phyloP scores from a whole-genome alignment of 2,329 filamentous ascomycete species.

The Colletotrichum lentis region DNA sequence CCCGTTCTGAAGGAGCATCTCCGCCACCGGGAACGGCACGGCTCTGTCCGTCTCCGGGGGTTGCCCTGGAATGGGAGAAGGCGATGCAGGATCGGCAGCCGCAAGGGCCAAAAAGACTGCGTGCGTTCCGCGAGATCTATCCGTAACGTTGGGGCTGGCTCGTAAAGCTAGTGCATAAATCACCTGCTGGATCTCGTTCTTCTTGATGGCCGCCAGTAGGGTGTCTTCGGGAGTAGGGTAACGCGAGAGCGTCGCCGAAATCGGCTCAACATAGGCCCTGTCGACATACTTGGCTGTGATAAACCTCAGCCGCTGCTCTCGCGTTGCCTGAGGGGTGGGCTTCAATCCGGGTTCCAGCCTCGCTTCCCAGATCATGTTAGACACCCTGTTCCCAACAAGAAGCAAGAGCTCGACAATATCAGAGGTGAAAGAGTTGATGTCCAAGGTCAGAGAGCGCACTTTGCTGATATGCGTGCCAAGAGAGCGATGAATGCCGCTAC shows the following conservation, averaged over 20 bases:
- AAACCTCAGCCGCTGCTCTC: conserved; percentile 91
- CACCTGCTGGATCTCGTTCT: conserved; percentile 92
- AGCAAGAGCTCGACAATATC: conserved; percentile 96
- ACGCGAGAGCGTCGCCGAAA: conserved; percentile 76
- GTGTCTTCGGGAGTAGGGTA: conserved; percentile 86
- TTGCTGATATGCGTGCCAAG: conserved; percentile 98
- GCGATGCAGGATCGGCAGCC: conserved; percentile 88
- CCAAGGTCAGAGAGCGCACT: conserved; percentile 90
- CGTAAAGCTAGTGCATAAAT: conserved; percentile 87
- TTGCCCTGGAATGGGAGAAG: conserved; percentile 58
- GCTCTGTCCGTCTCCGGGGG: conserved; percentile 58
- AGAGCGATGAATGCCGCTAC: conserved; percentile 95
- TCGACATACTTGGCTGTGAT: conserved; percentile 97
- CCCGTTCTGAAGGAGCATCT: conserved; percentile 91
- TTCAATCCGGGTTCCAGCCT: conserved; percentile 78
- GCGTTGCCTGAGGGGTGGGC: conserved; percentile 77
- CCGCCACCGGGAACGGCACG: conserved; percentile 85
- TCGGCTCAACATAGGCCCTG: conserved; percentile 78
- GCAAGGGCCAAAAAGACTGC: conserved; percentile 90
- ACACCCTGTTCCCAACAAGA: conserved; percentile 90
- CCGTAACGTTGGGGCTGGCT: conserved; percentile 85
- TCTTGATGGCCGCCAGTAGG: conserved; percentile 90
- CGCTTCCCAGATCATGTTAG: conserved; percentile 97
- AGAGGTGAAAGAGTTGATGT: conserved; percentile 94
- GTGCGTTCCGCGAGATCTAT: conserved; percentile 88